Evolutionary conservation across 73 alveolate genomes (phyloP).

Genomic region (Paramecium sexaurelia): DNA sequence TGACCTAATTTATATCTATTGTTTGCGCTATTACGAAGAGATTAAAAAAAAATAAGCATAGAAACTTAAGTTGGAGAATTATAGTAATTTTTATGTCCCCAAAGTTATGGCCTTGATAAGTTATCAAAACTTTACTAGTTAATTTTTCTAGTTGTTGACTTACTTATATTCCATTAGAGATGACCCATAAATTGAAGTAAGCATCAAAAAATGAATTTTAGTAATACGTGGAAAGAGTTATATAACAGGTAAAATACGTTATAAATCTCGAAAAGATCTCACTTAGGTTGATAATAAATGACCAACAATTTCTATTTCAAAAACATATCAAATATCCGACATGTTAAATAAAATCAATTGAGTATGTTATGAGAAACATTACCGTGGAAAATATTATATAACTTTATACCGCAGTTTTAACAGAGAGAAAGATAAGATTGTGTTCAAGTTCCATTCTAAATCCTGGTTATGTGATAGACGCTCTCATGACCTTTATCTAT

Average conservation of each 20-base stretch:
- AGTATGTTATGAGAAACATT: background rate
- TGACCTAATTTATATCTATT: background rate
- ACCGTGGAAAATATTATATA: background rate
- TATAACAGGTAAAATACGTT: background rate
- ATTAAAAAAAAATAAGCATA: background rate
- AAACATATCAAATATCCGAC: background rate
- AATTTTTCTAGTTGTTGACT: background rate
- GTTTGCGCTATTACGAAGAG: background rate
- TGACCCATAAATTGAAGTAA: background rate
- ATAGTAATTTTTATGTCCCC: background rate
- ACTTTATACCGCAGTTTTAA: background rate
- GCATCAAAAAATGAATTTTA: background rate
- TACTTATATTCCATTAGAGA: background rate
- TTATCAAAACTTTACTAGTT: background rate
- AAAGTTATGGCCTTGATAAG: background rate
- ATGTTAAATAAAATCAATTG: background rate
- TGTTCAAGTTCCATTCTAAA: background rate
- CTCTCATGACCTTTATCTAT: background rate
- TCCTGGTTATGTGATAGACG: slow-evolving; percentile 9
- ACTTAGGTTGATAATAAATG: background rate
- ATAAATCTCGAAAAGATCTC: background rate
- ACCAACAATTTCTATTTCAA: background rate
- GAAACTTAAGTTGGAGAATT: background rate
- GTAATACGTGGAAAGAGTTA: background rate
- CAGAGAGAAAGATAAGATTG: background rate